A percentile compares a stretch with the other conserved stretches of the same genome.
Evolutionary conservation across 164 flowering plant genomes (phyloP).

Genomic region (Chloranthus sessilifolius): DNA sequence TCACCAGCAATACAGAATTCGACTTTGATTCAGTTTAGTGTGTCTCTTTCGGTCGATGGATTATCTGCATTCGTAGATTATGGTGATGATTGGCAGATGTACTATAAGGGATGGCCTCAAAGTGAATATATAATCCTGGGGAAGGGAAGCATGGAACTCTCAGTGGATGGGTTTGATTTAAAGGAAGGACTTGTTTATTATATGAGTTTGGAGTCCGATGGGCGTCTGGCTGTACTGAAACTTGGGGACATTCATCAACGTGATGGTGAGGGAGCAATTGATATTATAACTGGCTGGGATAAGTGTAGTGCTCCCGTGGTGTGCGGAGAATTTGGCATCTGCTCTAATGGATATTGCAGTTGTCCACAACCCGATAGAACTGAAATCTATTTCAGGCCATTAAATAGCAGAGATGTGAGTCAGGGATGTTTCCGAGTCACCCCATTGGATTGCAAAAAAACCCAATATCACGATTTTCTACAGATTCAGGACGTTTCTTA

Average conservation of each 20-base stretch:
- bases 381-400: conserved; percentile 11
- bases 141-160: too few relatives aligned
- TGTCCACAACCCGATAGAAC: conserved; percentile 14
- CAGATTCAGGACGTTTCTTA: conserved; percentile 15
- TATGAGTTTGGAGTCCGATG: conserved; percentile 26
- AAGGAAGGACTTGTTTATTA: too few relatives aligned
- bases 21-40: conserved; percentile 4
- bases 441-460: conserved; percentile 9
- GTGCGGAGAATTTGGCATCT: conserved; percentile 28
- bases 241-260: too few relatives aligned
- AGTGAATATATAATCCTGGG: too few relatives aligned
- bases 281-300: neutral
- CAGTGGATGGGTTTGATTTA: too few relatives aligned
- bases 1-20: too few relatives aligned
- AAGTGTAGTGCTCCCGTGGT: conserved; percentile 16
- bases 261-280: conserved; percentile 17
- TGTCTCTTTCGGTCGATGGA: neutral
- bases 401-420: conserved; percentile 8
- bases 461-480: conserved; percentile 11
- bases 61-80: neutral
- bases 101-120: too few relatives aligned
- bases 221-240: conserved; percentile 27
- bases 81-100: neutral
- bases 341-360: conserved; percentile 19
- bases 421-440: conserved; percentile 17